Percentiles rank a stretch among this genome's conserved stretches.
These are phyloP conservation scores for Apophysomyces elegans DNA, from an alignment of 371 early-diverging fungal genomes.

Conservation along the genomic window DNA sequence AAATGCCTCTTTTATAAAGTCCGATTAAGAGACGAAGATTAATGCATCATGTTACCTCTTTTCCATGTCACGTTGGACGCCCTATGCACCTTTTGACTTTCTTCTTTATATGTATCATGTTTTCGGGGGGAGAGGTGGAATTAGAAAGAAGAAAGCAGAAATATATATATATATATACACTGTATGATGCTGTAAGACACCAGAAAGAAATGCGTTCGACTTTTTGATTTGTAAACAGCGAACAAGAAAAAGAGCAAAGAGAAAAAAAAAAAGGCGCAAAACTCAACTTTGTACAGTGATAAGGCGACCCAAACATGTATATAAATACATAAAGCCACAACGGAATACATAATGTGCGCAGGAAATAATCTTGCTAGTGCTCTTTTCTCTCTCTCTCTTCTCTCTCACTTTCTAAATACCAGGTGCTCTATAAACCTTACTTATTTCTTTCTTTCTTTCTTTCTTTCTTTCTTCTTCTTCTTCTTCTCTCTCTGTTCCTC, in stretches of 20 bases:
- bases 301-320: too few relatives aligned
- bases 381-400: not conserved
- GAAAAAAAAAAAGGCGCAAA: constrained; percentile 3
- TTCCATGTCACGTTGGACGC: constrained; percentile 8
- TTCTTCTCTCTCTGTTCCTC: constrained; percentile 5
- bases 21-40: not conserved
- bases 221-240: too few relatives aligned
- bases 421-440: not conserved
- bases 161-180: too few relatives aligned
- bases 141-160: not conserved
- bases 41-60: not conserved
- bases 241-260: not conserved
- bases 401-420: not conserved
- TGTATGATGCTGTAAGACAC: too few relatives aligned
- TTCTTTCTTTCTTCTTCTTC: constrained; percentile 7
- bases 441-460: not conserved
- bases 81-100: not conserved
- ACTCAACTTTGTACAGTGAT: too few relatives aligned
- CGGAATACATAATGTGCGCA: not conserved
- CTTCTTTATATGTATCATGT: not conserved
- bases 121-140: not conserved
- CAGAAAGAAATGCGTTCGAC: too few relatives aligned
- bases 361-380: not conserved
- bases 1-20: not conserved
- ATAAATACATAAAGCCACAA: not conserved